These are phyloP conservation scores for Hordeum vulgare DNA, from an alignment of 176 grass and related monocot species.

Conservation along the genomic window DNA sequence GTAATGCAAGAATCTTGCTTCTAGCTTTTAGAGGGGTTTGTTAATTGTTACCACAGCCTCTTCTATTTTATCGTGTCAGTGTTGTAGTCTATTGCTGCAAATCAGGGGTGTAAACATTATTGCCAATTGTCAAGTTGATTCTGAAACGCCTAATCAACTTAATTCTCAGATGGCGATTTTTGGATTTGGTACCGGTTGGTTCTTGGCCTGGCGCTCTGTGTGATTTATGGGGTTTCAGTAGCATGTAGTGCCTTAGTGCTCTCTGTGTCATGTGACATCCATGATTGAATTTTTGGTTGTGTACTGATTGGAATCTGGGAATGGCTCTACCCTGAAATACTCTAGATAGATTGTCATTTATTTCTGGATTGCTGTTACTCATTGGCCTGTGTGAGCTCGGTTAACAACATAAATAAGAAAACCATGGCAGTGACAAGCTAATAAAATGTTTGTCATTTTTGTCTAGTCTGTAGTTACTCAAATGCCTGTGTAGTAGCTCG, in stretches of 20 bases:
- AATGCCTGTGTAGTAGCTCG: not conserved
- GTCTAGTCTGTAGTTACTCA: not conserved
- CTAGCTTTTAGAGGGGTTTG: not conserved
- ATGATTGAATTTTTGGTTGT: not conserved
- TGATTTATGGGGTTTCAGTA: not conserved
- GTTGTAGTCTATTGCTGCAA: not conserved
- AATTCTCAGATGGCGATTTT: not conserved
- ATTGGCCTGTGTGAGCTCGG: not conserved
- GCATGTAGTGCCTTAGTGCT: not conserved
- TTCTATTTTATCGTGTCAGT: not conserved
- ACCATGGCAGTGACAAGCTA: not conserved
- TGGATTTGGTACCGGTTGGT: not conserved
- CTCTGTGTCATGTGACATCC: not conserved
- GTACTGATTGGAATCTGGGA: conserved; percentile 9
- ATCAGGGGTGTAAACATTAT: not conserved
- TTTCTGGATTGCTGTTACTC: not conserved
- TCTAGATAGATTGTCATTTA: not conserved
- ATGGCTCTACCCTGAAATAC: not conserved
- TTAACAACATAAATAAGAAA: not conserved
- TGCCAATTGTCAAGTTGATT: not conserved
- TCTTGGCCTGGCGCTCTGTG: not conserved
- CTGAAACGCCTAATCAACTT: conserved; percentile 3
- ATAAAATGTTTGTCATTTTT: not conserved
- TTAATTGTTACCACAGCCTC: not conserved
- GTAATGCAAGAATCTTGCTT: not conserved